phyloP scores from a whole-genome alignment of 2,329 filamentous ascomycete genomes.

The Arachnopeziza araneosa region DNA sequence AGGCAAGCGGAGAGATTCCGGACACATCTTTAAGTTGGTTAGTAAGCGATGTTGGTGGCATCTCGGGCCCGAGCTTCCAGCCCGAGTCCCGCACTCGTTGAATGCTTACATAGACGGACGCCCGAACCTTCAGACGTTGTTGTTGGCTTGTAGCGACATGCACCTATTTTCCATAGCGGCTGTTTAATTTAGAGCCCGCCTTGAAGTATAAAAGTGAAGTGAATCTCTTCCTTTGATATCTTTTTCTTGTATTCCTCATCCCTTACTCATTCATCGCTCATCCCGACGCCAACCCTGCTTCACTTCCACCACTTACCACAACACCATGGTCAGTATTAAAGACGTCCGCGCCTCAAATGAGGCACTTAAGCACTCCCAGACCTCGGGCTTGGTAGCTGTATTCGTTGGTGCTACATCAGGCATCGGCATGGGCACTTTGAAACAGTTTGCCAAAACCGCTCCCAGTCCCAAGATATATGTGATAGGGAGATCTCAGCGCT shows the following conservation, averaged over 20 bases:
- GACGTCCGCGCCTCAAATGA: constrained; percentile 35
- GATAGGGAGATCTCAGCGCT: constrained; percentile 40
- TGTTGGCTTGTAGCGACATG: background rate
- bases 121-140: background rate
- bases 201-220: background rate
- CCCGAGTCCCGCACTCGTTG: too few relatives aligned
- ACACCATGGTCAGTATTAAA: constrained; percentile 29
- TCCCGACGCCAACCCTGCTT: background rate
- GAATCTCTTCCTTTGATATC: background rate
- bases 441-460: constrained; percentile 38
- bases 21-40: too few relatives aligned
- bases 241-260: background rate
- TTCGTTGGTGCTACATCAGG: constrained; percentile 51
- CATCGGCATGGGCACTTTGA: constrained; percentile 46
- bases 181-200: too few relatives aligned
- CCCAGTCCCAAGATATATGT: constrained; percentile 44
- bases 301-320: background rate
- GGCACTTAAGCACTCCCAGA: constrained; percentile 27
- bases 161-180: too few relatives aligned
- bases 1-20: too few relatives aligned
- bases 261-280: background rate
- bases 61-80: too few relatives aligned
- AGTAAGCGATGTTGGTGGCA: too few relatives aligned
- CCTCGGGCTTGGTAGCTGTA: constrained; percentile 39
- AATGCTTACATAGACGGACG: too few relatives aligned